phyloP scores from a whole-genome alignment of 345 rosid species.

The Eucalyptus melliodora region DNA sequence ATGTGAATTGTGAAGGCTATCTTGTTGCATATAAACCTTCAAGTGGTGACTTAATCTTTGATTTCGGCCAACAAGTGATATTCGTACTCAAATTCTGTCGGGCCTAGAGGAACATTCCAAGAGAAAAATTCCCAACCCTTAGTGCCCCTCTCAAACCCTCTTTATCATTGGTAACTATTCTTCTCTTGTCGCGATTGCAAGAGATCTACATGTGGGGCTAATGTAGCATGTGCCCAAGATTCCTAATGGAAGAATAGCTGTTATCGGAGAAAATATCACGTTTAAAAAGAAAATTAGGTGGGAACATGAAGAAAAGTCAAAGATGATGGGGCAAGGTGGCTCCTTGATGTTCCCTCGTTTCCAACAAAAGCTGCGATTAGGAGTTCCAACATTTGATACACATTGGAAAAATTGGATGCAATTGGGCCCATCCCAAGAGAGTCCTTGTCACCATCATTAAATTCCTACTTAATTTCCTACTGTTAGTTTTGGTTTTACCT shows the following conservation, averaged over 20 bases:
- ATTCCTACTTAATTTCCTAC: background rate
- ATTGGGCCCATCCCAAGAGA: background rate
- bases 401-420: background rate
- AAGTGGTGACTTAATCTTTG: background rate
- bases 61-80: background rate
- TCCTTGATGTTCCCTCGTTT: conserved; percentile 13
- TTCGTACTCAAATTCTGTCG: background rate
- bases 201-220: background rate
- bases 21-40: background rate
- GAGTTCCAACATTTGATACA: background rate
- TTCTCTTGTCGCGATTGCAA: background rate
- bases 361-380: conserved; percentile 17
- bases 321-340: background rate
- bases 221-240: background rate
- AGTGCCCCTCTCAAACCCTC: background rate
- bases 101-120: background rate
- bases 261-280: background rate
- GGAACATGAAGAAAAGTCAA: background rate
- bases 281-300: background rate
- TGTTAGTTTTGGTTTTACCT: background rate
- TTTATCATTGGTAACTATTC: background rate
- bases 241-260: background rate
- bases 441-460: background rate
- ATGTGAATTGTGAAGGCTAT: background rate
- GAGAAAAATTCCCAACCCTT: background rate